Conservation (phyloP, 805 yeast genomes). For the Candida ortonii region DNA sequence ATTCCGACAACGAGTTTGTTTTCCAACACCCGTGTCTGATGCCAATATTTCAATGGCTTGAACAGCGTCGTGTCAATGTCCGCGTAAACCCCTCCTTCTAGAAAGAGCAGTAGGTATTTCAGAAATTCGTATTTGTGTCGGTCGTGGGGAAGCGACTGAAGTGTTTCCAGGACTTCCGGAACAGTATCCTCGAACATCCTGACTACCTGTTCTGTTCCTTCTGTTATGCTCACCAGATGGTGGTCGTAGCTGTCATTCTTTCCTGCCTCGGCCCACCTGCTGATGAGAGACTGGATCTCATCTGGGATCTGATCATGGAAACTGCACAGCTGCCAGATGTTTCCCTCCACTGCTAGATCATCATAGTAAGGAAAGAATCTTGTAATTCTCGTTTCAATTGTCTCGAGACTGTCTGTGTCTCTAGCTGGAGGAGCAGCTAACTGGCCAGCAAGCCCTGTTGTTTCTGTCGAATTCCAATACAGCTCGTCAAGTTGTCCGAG, state of each 20-base stretch:
- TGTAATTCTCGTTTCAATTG: constrained; percentile 13
- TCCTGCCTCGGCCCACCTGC: constrained; percentile 17
- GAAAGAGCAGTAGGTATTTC: constrained; percentile 45
- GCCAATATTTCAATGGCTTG: constrained; percentile 36
- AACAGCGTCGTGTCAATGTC: constrained; percentile 51
- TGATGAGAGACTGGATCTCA: constrained; percentile 2
- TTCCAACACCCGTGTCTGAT: constrained; percentile 8
- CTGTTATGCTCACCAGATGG: constrained; percentile 6
- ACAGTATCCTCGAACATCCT: constrained; percentile 15
- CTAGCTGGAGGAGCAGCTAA: constrained; percentile 2
- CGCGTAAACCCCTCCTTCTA: constrained; percentile 54
- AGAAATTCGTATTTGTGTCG: constrained; percentile 48
- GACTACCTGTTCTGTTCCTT: constrained; percentile 3
- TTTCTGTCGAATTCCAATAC: too few relatives aligned
- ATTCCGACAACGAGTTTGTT: constrained; percentile 23
- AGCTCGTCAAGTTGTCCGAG: too few relatives aligned
- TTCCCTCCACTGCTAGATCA: constrained; percentile 11
- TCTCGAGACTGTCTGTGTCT: constrained; percentile 9
- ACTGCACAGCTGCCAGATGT: constrained; percentile 18
- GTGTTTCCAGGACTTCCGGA: constrained; percentile 48
- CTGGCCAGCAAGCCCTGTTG: too few relatives aligned
- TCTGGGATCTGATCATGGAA: constrained; percentile 6
- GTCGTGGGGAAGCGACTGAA: constrained; percentile 45
- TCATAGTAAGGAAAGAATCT: constrained; percentile 15
- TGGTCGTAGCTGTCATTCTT: constrained; percentile 10